Evolutionary conservation across 116 monocot genomes (phyloP).

Genomic region (Phalaenopsis hybrid): DNA sequence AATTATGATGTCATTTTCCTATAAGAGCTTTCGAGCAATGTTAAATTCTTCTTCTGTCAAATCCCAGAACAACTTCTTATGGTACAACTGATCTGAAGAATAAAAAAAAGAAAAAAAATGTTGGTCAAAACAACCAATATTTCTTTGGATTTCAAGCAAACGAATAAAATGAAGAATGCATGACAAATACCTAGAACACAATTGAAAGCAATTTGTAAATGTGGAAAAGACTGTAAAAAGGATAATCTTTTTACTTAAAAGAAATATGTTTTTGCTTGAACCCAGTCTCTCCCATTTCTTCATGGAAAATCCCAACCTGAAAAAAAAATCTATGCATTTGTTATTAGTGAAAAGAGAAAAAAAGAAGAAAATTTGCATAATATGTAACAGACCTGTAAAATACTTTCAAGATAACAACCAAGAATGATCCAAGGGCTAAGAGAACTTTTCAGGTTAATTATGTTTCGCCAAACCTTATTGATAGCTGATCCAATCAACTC

Average conservation of each 20-base stretch:
- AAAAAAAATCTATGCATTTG: background rate
- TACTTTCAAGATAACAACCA: conserved; percentile 82
- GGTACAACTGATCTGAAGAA: conserved; percentile 62
- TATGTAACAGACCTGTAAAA: conserved; percentile 50
- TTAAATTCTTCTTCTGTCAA: conserved; percentile 56
- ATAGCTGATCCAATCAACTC: conserved; percentile 42
- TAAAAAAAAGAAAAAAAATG: conserved; percentile 4
- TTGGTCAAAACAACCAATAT: background rate
- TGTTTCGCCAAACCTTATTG: conserved; percentile 52
- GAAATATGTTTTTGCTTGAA: conserved; percentile 63
- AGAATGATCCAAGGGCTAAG: conserved; percentile 75
- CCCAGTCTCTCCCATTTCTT: conserved; percentile 57
- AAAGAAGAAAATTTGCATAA: no score
- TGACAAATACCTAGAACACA: conserved; percentile 53
- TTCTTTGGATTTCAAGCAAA: background rate
- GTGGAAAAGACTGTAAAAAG: conserved; percentile 27
- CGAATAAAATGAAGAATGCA: background rate
- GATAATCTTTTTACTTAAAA: conserved; percentile 64
- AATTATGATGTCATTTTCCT: conserved; percentile 29
- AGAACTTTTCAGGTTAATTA: conserved; percentile 18
- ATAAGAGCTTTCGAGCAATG: conserved; percentile 37
- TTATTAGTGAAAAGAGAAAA: background rate
- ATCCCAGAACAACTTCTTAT: conserved; percentile 59
- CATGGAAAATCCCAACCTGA: conserved; percentile 71
- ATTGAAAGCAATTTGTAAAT: conserved; percentile 49